Evolutionary conservation across 169 alveolate genomes (phyloP), one percentile per base, ranked within the genome.

Genomic region (Plasmodium blacklocki): DNA sequence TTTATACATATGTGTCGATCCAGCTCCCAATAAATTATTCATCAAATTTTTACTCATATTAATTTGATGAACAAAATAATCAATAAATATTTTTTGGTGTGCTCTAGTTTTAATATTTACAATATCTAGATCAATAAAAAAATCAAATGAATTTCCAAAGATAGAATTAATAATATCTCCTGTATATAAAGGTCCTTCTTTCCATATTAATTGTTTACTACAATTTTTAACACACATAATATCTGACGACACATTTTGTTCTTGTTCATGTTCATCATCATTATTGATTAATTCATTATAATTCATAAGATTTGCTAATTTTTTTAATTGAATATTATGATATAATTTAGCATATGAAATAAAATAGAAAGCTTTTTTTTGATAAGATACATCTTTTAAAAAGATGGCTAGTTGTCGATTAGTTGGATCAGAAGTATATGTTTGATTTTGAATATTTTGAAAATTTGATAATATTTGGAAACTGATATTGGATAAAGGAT

Each of bases 261-360:
- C 80, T 74, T 94, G 19, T 26, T 64, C 45, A 29, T 29, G 6
- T 29, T 29, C 43, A 29, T 29, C 43, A 29, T 29, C 43, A 29
- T 29, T 29, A 29, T 29, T 29, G 4, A 29, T 29, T 29, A 29
- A 29, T 4, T 86, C 59, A 8, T 72, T 59, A 54, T 80, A 80
- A 67, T 92, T 92, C 95, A 94, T 93, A 49, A 94, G 86, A 26
- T 88, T 78, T 0, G 92, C 93, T 92, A 94, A 62, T 71, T 93
- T 93, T 43, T 88, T 90, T 12, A 94, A 86, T 75, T 91, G 93
- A 45, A 94, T 92, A 73, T 94, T 94, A 73, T 94, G 94, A 88
- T 94, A 94, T 67, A 94, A 88, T 71, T 94, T 94, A n/a, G 96
- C 95, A 88, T 88, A 93, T 50, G 96, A 94, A 32, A 92, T 92